A percentile compares a stretch with the other conserved stretches of the same genome.
phyloP scores from a whole-genome alignment of 2,329 filamentous ascomycete species.

The Stachybotrys chlorohalonatus region DNA sequence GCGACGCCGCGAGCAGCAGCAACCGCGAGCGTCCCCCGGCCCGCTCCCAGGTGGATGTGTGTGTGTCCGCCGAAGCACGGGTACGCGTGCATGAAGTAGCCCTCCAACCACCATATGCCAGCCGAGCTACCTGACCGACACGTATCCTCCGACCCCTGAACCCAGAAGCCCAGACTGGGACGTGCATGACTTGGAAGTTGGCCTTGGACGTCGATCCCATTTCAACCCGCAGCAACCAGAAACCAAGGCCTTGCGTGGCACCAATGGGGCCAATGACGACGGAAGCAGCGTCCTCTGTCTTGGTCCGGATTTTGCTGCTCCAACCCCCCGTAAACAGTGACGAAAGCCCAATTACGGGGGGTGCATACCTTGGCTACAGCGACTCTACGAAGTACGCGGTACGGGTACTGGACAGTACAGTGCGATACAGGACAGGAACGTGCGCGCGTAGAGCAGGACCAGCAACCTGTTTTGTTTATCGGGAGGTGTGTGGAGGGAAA shows the following conservation, averaged over 20 bases:
- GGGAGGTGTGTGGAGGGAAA: background rate
- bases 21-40: background rate
- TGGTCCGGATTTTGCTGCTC: background rate
- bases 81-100: background rate
- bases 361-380: too few relatives aligned
- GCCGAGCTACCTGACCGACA: background rate
- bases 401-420: too few relatives aligned
- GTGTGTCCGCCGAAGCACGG: background rate
- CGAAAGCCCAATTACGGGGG: too few relatives aligned
- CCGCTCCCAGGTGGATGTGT: background rate
- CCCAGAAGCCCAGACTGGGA: background rate
- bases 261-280: background rate
- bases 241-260: background rate
- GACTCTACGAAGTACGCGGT: too few relatives aligned
- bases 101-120: background rate
- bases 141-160: background rate
- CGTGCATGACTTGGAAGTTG: background rate
- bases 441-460: too few relatives aligned
- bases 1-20: background rate
- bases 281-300: background rate
- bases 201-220: background rate
- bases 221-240: background rate
- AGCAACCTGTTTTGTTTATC: too few relatives aligned
- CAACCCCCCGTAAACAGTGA: too few relatives aligned
- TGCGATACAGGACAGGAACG: too few relatives aligned